phyloP scores from a whole-genome alignment of 768 basidiomycete species.

The Gyrodon lividus region DNA sequence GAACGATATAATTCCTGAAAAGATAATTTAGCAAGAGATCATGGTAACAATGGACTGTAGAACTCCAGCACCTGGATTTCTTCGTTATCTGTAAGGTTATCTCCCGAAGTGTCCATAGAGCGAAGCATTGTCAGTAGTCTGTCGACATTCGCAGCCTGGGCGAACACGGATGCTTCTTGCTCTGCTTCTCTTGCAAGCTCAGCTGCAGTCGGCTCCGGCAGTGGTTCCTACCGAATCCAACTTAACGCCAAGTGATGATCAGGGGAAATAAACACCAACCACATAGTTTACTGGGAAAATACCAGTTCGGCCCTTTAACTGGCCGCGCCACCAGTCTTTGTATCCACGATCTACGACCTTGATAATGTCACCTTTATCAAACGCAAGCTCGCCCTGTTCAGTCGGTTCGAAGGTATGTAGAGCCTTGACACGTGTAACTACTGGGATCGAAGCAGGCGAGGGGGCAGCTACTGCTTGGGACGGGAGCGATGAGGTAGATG shows the following conservation, averaged over 20 bases:
- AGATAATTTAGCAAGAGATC: constrained; percentile 1
- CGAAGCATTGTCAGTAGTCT: constrained; percentile 73
- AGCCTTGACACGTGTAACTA: constrained; percentile 84
- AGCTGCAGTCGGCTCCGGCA: constrained; percentile 77
- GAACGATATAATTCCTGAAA: constrained; percentile 84
- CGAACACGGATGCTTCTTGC: constrained; percentile 84
- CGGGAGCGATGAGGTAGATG: constrained; percentile 29
- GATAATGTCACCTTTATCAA: constrained; percentile 91
- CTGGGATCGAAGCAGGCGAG: constrained; percentile 24
- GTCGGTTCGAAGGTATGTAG: constrained; percentile 86
- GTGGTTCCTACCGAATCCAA: constrained; percentile 54
- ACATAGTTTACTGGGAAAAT: constrained; percentile 99
- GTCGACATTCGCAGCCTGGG: constrained; percentile 84
- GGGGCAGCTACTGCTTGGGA: constrained; percentile 18
- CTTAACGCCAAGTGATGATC: neutral
- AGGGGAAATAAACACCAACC: constrained; percentile 42
- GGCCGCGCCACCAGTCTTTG: constrained; percentile 97
- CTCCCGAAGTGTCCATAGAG: constrained; percentile 68
- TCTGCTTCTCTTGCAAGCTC: constrained; percentile 83
- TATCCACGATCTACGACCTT: constrained; percentile 93
- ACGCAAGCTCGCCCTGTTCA: constrained; percentile 86
- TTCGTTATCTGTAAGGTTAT: constrained; percentile 87
- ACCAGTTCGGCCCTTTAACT: constrained; percentile 83
- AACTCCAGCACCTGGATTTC: constrained; percentile 68
- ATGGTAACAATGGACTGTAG: neutral